Conservation (phyloP, 2,329 filamentous ascomycete genomes). For the Talaromyces pinophilus region DNA sequence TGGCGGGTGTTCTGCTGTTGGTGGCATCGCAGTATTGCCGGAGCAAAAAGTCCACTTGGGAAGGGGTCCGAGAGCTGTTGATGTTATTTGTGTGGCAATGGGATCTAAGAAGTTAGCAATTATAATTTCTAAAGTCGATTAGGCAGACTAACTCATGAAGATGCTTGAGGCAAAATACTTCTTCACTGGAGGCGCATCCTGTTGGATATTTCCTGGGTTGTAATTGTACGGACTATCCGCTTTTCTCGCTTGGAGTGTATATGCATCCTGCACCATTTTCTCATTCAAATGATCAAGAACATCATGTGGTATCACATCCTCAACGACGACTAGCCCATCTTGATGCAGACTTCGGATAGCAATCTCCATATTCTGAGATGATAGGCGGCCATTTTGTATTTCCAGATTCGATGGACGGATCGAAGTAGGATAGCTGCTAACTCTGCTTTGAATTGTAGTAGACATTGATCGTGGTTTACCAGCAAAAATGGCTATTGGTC, state of each 20-base stretch:
- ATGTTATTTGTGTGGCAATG: constrained; percentile 38
- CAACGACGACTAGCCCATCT: constrained; percentile 60
- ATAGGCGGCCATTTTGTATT: constrained; percentile 41
- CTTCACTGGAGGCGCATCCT: constrained; percentile 56
- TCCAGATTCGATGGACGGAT: constrained; percentile 48
- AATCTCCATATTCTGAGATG: constrained; percentile 56
- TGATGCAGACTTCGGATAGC: constrained; percentile 54
- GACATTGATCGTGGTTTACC: neutral
- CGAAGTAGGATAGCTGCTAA: constrained; percentile 30
- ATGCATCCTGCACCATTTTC: constrained; percentile 62
- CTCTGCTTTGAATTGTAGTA: neutral
- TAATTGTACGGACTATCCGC: constrained; percentile 29
- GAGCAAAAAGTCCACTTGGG: constrained; percentile 62
- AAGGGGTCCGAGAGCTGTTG: constrained; percentile 55
- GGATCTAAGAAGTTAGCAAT: constrained; percentile 19
- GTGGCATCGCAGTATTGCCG: constrained; percentile 60
- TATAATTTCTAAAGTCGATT: constrained; percentile 55
- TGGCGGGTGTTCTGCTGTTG: constrained; percentile 38
- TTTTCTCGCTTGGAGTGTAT: constrained; percentile 54
- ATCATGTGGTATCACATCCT: constrained; percentile 54
- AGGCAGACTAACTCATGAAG: constrained; percentile 45
- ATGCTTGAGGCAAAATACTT: constrained; percentile 35
- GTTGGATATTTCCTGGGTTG: constrained; percentile 54
- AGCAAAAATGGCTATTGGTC: neutral
- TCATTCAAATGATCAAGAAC: constrained; percentile 58